Evolutionary conservation across 75 land plant species (phyloP).

Genomic region (Picea glauca): DNA sequence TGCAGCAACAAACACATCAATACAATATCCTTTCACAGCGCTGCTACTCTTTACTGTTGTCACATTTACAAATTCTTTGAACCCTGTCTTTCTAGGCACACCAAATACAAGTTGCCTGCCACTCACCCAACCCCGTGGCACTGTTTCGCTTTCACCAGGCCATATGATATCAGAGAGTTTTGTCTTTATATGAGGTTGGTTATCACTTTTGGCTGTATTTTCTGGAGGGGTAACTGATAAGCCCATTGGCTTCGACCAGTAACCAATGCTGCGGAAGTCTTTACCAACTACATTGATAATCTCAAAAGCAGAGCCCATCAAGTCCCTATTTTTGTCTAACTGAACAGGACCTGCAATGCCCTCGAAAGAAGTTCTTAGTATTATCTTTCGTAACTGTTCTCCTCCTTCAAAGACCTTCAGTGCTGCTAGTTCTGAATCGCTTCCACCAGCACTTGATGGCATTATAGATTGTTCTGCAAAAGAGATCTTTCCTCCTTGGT

Average conservation of each 20-base stretch:
- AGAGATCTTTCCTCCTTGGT: background rate
- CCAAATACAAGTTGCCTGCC: constrained; percentile 51
- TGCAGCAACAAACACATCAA: constrained; percentile 60
- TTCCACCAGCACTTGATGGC: background rate
- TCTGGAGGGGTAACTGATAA: constrained; percentile 14
- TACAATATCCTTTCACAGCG: constrained; percentile 45
- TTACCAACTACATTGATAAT: constrained; percentile 19
- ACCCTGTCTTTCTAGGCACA: constrained; percentile 55
- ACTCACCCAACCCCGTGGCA: constrained; percentile 76
- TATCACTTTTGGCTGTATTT: constrained; percentile 22
- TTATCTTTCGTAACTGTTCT: background rate
- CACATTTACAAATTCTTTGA: constrained; percentile 29
- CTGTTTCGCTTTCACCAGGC: constrained; percentile 26
- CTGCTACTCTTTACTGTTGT: constrained; percentile 11
- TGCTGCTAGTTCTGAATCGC: constrained; percentile 14
- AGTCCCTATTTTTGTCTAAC: constrained; percentile 8
- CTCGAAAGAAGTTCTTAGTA: constrained; percentile 10
- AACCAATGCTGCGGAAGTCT: constrained; percentile 17
- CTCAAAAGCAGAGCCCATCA: constrained; percentile 11
- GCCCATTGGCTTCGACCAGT: constrained; percentile 29
- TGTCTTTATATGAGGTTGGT: constrained; percentile 17
- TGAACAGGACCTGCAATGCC: constrained; percentile 11
- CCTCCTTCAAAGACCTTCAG: constrained; percentile 17
- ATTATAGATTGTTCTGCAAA: background rate
- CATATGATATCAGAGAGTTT: constrained; percentile 26